Base-by-base conservation (phyloP, 73 alveolate species). In the Halteria grandinella region DNA sequence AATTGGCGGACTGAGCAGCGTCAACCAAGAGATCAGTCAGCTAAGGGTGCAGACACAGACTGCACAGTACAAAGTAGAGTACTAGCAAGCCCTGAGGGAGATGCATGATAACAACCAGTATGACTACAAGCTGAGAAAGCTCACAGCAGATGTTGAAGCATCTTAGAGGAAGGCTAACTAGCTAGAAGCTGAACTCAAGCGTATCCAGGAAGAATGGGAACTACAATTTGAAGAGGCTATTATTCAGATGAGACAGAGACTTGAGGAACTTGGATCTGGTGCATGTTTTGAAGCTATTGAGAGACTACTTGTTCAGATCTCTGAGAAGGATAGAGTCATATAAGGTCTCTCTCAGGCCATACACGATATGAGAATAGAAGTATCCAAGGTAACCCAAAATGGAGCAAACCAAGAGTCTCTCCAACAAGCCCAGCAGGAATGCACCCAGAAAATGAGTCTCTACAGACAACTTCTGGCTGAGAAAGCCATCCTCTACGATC, bases 401-500 rank as follows among this genome's bases (percentile, higher is more conserved):
- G 89, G n/a, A n/a, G n/a, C n/a, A n/a, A n/a, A 79, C 43, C 69
- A 20, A 0, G 77, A 41, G 58, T n/a, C n/a, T n/a, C 48, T 79
- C 28, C n/a, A 11, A 27, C 33, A 28, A 32, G 34, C 49, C 0
- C 63, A 75, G 39, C 55, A 20, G 14, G 69, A 69, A 34, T 64
- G 43, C 28, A 59, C 63, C n/a, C 59, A 37, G 28, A 36, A 44
- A n/a, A 24, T 64, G 66, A 32, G 41, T 49, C 32, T 44, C 21
- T 41, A 44, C 32, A 66, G 41, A 20, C 47, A 29, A 34, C 41
- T 74, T 36, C 83, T 79, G 24, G 48, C 50, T 53, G 89, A 79
- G 31, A 79, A 79, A 55, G 47, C 79, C 55, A 66, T 41, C 11
- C 64, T 66, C 23, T 79, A 79, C 37, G 89, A 79, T 37, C 58